Base-by-base conservation (phyloP, 768 basidiomycete genomes). In the Auriscalpium vulgare region DNA sequence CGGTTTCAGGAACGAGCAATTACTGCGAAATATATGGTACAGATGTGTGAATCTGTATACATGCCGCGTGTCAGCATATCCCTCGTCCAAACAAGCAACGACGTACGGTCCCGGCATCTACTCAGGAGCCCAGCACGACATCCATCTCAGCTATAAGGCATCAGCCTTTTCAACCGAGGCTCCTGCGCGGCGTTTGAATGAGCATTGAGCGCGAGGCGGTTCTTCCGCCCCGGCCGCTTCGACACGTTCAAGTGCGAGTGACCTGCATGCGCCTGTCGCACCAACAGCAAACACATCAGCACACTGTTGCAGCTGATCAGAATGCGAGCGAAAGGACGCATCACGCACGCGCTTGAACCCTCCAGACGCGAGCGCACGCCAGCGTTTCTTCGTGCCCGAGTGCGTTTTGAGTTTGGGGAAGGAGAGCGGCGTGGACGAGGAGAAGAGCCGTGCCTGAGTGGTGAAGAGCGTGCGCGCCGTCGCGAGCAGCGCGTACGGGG, bases 361-460 rank as follows among this genome's bases (percentile, higher is more conserved):
- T 47, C 67, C 74, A 16, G 80, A 83, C n/a, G 80, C 79, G 47
- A 89, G 69, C 3, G 85, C 83, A 56, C 80, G 74, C 87, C 87
- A 91, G 58, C 88, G 75, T 70, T 91, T 91, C 73, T 90, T 90
- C 21, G 88, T 79, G 10, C 88, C 88, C 3, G 82, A 85, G 67
- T 91, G 88, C 1, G 85, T 80, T 69, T 91, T 91, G 63, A 91
- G 72, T 72, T 91, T 91, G 53, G 88, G 88, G 54, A 83, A 86
- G 53, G 78, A 75, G 34, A 69, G 67, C 1, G 76, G 59, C 8
- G 79, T 68, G 5, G 83, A 81, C 13, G 82, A 80, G 38, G 88
- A 86, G 68, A 91, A 88, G 19, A 63, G 57, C 11, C 71, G 68
- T 17, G 65, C 53, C 10, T 66, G 64, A 6, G 62, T 58, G 4